Evolutionary conservation across 2,329 filamentous ascomycete species (phyloP).

Genomic region (Microdochium nivale): DNA sequence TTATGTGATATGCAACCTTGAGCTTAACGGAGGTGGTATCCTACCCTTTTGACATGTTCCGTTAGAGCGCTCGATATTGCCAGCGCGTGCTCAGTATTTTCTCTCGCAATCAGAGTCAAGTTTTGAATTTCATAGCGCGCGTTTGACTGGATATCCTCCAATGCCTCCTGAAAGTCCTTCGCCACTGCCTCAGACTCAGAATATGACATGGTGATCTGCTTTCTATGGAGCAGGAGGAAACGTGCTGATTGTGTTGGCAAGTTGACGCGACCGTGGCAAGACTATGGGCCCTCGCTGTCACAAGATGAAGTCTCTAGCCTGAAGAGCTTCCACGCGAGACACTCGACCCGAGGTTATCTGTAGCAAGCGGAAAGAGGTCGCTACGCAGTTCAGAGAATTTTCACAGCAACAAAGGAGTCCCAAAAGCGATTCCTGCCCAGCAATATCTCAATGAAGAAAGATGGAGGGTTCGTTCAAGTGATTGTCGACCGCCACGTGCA

Average conservation of each 20-base stretch:
- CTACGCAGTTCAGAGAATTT: not conserved
- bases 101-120: constrained; percentile 92
- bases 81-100: constrained; percentile 92
- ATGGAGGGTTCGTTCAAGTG: not conserved
- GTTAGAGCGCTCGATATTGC: constrained; percentile 86
- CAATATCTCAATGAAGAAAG: not conserved
- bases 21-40: constrained; percentile 26
- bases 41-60: constrained; percentile 91
- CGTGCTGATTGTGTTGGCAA: not conserved
- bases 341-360: not conserved
- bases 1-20: constrained; percentile 11
- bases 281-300: not conserved
- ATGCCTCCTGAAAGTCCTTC: constrained; percentile 85
- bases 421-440: not conserved
- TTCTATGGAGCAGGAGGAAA: not conserved
- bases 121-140: constrained; percentile 95
- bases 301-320: not conserved
- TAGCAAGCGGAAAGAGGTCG: not conserved
- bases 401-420: not conserved
- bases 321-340: not conserved
- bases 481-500: not conserved
- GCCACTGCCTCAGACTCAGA: constrained; percentile 71
- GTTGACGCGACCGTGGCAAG: not conserved
- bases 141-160: constrained; percentile 87
- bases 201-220: constrained; percentile 20